A percentile compares a stretch with the other conserved stretches of the same genome.
These are phyloP conservation scores for Spatholobus suberectus DNA, from an alignment of 306 rosid genomes.

Conservation along the genomic window DNA sequence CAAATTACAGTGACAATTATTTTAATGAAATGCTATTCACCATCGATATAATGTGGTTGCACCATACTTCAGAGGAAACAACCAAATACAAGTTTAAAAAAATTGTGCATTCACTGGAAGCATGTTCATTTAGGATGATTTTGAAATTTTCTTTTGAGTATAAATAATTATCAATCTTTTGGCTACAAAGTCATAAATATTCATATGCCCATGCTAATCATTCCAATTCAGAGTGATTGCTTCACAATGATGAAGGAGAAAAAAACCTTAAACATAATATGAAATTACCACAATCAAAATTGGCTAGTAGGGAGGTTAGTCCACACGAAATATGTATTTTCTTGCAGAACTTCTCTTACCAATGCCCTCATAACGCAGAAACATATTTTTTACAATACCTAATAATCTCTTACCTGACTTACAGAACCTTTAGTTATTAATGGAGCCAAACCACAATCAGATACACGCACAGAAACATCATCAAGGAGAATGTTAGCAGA, in stretches of 20 bases:
- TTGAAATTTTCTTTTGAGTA: background rate
- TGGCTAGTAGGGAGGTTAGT: constrained; percentile 7
- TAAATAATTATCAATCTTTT: background rate
- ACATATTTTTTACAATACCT: constrained; percentile 12
- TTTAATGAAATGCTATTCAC: background rate
- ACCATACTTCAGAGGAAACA: background rate
- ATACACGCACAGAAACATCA: constrained; percentile 67
- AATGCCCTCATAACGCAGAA: constrained; percentile 6
- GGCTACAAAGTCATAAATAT: background rate
- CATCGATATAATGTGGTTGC: background rate
- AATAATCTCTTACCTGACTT: constrained; percentile 69
- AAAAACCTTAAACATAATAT: background rate
- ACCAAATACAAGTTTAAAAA: background rate
- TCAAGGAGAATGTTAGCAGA: constrained; percentile 88
- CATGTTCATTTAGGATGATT: background rate
- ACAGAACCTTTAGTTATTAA: constrained; percentile 84
- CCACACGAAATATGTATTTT: background rate
- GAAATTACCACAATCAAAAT: background rate
- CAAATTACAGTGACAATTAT: constrained; percentile 9
- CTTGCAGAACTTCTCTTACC: background rate
- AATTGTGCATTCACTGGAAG: background rate
- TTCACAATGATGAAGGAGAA: background rate
- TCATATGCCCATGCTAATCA: background rate
- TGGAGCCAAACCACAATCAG: constrained; percentile 95
- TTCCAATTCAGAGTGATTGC: background rate